A percentile compares a stretch with the other conserved stretches of the same genome.
Conservation (phyloP, 441 rosid genomes). For the Populus hybrid region DNA sequence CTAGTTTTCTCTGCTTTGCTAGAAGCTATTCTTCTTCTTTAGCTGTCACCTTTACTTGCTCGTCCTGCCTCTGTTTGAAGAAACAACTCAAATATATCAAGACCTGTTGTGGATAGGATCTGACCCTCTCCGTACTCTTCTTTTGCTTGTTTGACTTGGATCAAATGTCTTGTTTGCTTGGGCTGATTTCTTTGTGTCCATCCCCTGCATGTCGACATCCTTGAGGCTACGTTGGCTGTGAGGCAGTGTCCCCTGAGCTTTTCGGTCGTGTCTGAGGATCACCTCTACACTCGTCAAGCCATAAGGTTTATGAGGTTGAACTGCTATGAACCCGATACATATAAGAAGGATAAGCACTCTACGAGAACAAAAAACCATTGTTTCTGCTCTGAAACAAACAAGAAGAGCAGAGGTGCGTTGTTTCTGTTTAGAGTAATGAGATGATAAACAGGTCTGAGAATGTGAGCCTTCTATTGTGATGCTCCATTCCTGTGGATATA, state of each 20-base stretch:
- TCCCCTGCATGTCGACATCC: slow-evolving; percentile 33
- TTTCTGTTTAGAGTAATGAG: slow-evolving; percentile 41
- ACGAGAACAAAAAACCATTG: slow-evolving; percentile 45
- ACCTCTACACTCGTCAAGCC: slow-evolving; percentile 38
- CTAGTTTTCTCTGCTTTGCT: slow-evolving; percentile 34
- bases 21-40: slow-evolving; percentile 31
- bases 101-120: slow-evolving; percentile 96
- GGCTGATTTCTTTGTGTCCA: slow-evolving; percentile 36
- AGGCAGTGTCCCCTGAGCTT: slow-evolving; percentile 24
- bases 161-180: slow-evolving; percentile 33
- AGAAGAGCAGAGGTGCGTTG: slow-evolving; percentile 41
- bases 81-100: slow-evolving; percentile 27
- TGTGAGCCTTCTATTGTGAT: slow-evolving; percentile 35
- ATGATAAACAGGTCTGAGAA: slow-evolving; percentile 36
- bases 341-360: slow-evolving; percentile 50
- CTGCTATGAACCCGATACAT: slow-evolving; percentile 49
- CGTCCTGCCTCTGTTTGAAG: slow-evolving; percentile 27
- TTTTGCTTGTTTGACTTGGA: slow-evolving; percentile 66
- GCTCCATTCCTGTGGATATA: slow-evolving; percentile 59
- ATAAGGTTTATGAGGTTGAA: slow-evolving; percentile 37
- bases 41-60: slow-evolving; percentile 29
- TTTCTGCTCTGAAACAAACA: slow-evolving; percentile 34
- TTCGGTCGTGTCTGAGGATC: slow-evolving; percentile 31
- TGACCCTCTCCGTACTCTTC: slow-evolving; percentile 78
- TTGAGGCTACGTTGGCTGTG: slow-evolving; percentile 38